phyloP scores from a whole-genome alignment of 2,329 filamentous ascomycete genomes.

The Mariannaea sp. region DNA sequence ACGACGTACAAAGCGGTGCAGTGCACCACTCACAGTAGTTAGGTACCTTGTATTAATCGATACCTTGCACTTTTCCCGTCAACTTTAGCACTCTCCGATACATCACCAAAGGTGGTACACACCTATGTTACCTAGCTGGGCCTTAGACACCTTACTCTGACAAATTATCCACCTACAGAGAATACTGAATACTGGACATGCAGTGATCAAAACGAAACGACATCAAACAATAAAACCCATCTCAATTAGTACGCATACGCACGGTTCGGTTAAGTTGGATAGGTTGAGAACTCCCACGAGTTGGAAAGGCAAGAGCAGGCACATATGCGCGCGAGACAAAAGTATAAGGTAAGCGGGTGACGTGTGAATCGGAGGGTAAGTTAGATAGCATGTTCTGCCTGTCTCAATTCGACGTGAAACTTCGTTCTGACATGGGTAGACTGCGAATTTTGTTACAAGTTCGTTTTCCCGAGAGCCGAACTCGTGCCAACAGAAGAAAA shows the following conservation, averaged over 20 bases:
- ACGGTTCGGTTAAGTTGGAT: neutral
- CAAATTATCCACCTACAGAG: too few species aligned
- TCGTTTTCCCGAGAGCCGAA: neutral
- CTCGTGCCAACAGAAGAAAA: neutral
- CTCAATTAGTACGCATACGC: neutral
- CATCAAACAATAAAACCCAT: neutral
- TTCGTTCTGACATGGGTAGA: neutral
- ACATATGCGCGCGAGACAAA: slow-evolving; percentile 15
- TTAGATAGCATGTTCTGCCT: neutral
- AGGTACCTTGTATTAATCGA: too few species aligned
- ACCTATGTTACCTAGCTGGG: too few species aligned
- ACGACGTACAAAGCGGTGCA: too few species aligned
- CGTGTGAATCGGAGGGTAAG: neutral
- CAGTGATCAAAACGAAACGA: too few species aligned
- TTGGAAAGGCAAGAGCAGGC: slow-evolving; percentile 3
- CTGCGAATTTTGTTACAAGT: neutral
- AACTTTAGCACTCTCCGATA: too few species aligned
- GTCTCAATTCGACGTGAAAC: neutral
- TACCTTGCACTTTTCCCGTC: too few species aligned
- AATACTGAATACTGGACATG: too few species aligned
- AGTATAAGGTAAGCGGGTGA: too few species aligned
- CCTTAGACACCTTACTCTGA: too few species aligned
- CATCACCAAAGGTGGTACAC: too few species aligned
- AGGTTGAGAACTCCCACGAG: neutral
- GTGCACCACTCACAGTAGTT: too few species aligned